A percentile compares a stretch with the other conserved stretches of the same genome.
phyloP scores from a whole-genome alignment of 305 asterid genomes.

The Solanum hybrid region DNA sequence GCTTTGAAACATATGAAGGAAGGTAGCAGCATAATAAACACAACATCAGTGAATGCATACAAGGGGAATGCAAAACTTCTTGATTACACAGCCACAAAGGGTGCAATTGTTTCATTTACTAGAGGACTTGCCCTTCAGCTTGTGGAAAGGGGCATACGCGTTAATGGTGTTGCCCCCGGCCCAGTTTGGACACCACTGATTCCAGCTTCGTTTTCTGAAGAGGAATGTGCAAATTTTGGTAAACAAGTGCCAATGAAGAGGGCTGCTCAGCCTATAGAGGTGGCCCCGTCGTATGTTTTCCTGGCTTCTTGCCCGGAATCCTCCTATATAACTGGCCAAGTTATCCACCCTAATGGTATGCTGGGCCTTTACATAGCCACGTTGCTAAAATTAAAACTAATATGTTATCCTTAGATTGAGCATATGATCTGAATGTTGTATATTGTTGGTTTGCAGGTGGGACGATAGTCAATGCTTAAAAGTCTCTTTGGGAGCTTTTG shows the following conservation, averaged over 20 bases:
- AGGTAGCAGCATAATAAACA: constrained; percentile 70
- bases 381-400: neutral
- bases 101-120: constrained; percentile 73
- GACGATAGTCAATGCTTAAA: constrained; percentile 42
- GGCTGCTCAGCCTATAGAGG: constrained; percentile 78
- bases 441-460: constrained; percentile 31
- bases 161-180: constrained; percentile 84
- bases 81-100: constrained; percentile 71
- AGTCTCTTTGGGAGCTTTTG: neutral
- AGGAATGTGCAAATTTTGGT: constrained; percentile 43
- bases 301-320: constrained; percentile 62
- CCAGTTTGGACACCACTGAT: constrained; percentile 83
- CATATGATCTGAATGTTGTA: neutral
- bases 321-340: constrained; percentile 64
- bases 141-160: constrained; percentile 50
- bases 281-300: constrained; percentile 70
- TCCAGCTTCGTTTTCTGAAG: constrained; percentile 58
- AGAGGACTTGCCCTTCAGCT: constrained; percentile 63
- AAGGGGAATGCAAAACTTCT: constrained; percentile 50
- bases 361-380: neutral
- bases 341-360: constrained; percentile 67
- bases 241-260: constrained; percentile 65
- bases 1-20: constrained; percentile 70
- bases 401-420: neutral
- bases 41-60: constrained; percentile 62